Base-by-base conservation (phyloP, 345 rosid species). In the Eucalyptus camaldulensis region DNA sequence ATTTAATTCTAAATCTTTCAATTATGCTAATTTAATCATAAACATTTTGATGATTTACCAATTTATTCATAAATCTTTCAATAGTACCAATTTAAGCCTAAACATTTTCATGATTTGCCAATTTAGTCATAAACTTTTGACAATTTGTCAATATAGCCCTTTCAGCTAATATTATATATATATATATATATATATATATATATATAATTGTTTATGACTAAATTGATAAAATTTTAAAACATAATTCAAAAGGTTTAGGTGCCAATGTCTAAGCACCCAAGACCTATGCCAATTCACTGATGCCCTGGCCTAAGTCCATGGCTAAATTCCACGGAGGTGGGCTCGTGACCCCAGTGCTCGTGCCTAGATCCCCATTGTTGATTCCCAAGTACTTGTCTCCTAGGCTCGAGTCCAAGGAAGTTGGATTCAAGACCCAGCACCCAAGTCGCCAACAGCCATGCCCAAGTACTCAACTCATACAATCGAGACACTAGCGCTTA, bases 341-440 rank as follows among this genome's bases (percentile, higher is more conserved):
- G 25, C 60, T 14, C 1, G 1, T 53, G 25, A 53, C 58, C 58
- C 10, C 0, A 17, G 5, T 0, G 25, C 60, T 0, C 0, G 0
- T 54, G 60, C 60, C 60, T 54, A 54, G 10, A 54, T 54, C 60
- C 60, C 11, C 10, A 0, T 0, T 8, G 10, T 8, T 22, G 25
- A 54, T 54, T 54, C 60, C 60, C 60, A 54, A 54, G 25, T 21
- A 54, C 25, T 22, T 2, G 25, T 54, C n/a, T 24, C n/a, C 65
- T 1, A 8, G 0, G 13, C 7, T 3, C 0, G 0, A 24, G 29
- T 58, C 65, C 65, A 58, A 24, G 6, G 29, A 58, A 58, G 65
- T 24, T 10, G n/a, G 11, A 58, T 0, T 58, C 13, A 9, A 56
- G 62, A 56, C 3, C 13, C 13, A 56, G 0, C 25, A 22, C 60